Conservation (phyloP, 805 yeast species). For the Saccharomycopsis microspora region DNA sequence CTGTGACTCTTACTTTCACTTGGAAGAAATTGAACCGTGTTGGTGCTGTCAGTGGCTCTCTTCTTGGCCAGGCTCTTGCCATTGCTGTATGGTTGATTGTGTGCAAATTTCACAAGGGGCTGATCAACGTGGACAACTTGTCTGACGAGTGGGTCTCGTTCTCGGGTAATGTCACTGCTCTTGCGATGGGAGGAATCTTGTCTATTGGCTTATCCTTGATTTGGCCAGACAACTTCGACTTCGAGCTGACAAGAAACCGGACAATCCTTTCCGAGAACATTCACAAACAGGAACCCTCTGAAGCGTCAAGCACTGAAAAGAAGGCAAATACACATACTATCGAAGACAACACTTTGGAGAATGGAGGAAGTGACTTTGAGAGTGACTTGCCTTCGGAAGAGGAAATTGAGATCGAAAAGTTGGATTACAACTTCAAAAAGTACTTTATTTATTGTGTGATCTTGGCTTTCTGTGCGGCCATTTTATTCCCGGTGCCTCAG, state of each 20-base stretch:
- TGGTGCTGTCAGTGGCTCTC: constrained; percentile 29
- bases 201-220: constrained; percentile 24
- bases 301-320: constrained; percentile 2
- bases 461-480: constrained; percentile 20
- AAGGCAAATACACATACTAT: neutral
- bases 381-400: constrained; percentile 20
- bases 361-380: neutral
- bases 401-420: constrained; percentile 20
- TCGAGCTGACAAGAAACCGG: constrained; percentile 25
- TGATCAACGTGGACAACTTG: constrained; percentile 25
- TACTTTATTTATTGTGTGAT: constrained; percentile 21
- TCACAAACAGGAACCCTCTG: neutral
- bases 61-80: constrained; percentile 27
- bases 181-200: constrained; percentile 27
- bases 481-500: constrained; percentile 26
- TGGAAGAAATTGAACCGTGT: constrained; percentile 27
- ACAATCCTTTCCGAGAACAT: constrained; percentile 20
- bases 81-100: constrained; percentile 29
- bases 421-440: constrained; percentile 24
- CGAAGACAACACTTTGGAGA: neutral
- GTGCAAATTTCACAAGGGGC: constrained; percentile 26
- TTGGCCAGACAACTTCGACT: constrained; percentile 31
- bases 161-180: constrained; percentile 29
- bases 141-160: constrained; percentile 30
- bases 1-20: constrained; percentile 28